Percentiles rank a stretch among this genome's conserved stretches.
Conservation (phyloP, 306 rosid species). For the Cicer chorassanicum region DNA sequence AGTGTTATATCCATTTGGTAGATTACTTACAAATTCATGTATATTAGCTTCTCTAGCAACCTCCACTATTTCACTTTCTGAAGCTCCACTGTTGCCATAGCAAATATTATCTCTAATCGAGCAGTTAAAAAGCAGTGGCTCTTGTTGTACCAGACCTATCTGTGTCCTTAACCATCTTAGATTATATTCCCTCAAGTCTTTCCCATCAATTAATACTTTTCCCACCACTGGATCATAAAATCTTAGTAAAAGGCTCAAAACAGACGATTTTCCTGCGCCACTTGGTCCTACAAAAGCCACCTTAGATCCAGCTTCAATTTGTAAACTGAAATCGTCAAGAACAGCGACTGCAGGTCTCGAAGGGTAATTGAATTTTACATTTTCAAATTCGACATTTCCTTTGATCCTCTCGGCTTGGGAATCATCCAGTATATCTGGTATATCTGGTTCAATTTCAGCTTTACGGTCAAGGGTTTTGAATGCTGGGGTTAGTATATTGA, state of each 20-base stretch:
- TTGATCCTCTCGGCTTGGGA: slow-evolving; percentile 54
- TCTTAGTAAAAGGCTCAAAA: slow-evolving; percentile 75
- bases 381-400: slow-evolving; percentile 69
- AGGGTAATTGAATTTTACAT: slow-evolving; percentile 69
- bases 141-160: slow-evolving; percentile 89
- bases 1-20: slow-evolving; percentile 79
- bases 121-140: slow-evolving; percentile 82
- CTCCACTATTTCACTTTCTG: slow-evolving; percentile 77
- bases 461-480: slow-evolving; percentile 76
- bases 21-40: slow-evolving; percentile 72
- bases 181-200: slow-evolving; percentile 68
- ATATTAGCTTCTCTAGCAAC: slow-evolving; percentile 74
- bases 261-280: slow-evolving; percentile 86
- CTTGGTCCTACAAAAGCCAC: slow-evolving; percentile 87
- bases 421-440: slow-evolving; percentile 59
- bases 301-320: slow-evolving; percentile 70
- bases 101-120: slow-evolving; percentile 76
- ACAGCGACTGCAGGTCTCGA: slow-evolving; percentile 68
- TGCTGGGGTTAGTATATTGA: slow-evolving; percentile 74
- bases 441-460: slow-evolving; percentile 75
- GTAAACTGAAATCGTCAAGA: slow-evolving; percentile 70
- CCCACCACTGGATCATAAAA: slow-evolving; percentile 78
- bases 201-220: slow-evolving; percentile 66
- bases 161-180: slow-evolving; percentile 78
- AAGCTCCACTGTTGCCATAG: slow-evolving; percentile 65